These are phyloP conservation scores for Bryoerythrophyllum caledonicum DNA, from an alignment of 225 moss, liverwort and hornwort genomes.

Conservation along the genomic window DNA sequence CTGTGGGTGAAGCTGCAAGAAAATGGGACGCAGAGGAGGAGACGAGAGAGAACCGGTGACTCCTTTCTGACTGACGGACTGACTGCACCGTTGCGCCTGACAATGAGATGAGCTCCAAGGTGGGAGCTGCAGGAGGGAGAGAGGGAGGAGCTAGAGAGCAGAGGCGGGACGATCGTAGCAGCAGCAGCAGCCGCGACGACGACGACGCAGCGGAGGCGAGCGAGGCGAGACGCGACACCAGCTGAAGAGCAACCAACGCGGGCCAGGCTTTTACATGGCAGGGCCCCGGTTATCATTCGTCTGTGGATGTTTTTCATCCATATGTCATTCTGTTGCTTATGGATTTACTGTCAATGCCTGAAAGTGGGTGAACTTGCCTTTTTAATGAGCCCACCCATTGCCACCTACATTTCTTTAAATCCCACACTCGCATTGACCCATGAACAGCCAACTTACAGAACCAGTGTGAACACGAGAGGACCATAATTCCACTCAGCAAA, in stretches of 20 bases:
- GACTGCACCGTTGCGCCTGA: background rate
- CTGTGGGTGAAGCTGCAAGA: constrained; percentile 5
- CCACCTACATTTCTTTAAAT: too few species aligned
- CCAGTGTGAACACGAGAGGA: background rate
- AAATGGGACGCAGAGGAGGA: background rate
- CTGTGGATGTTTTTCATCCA: accelerated
- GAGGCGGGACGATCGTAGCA: background rate
- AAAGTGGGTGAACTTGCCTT: background rate
- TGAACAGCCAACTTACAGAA: background rate
- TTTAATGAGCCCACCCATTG: too few species aligned
- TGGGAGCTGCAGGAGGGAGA: background rate
- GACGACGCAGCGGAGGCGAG: background rate
- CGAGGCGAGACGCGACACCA: background rate
- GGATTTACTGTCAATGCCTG: background rate
- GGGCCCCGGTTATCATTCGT: background rate
- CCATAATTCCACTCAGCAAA: too few species aligned
- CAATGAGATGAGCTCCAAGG: background rate
- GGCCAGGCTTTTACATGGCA: background rate
- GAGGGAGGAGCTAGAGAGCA: too few species aligned
- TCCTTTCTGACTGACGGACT: background rate
- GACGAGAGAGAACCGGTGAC: background rate
- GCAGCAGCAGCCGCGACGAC: background rate
- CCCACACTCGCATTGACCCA: too few species aligned
- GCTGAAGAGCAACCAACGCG: background rate
- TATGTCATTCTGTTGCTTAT: background rate